phyloP scores from a whole-genome alignment of 768 basidiomycete species.

The Botryobasidium botryosum region DNA sequence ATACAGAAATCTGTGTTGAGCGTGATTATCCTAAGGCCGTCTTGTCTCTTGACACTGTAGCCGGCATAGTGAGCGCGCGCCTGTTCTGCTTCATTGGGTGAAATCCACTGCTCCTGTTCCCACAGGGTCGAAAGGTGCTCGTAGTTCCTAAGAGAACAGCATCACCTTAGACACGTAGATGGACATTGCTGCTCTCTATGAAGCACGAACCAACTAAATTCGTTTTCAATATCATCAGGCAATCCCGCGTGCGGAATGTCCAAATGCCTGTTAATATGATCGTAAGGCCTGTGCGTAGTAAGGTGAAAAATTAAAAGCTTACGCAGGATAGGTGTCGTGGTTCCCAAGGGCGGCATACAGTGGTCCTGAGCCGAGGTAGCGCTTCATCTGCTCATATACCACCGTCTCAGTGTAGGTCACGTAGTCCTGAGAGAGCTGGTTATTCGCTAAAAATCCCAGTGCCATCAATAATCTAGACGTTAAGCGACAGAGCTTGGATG shows the following conservation, averaged over 20 bases:
- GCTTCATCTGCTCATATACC: constrained; percentile 49
- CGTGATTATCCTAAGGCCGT: constrained; percentile 55
- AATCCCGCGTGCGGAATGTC: no score
- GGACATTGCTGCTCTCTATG: no score
- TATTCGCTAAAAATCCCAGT: no score
- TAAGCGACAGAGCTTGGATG: constrained; percentile 15
- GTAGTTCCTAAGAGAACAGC: no score
- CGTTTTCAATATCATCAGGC: no score
- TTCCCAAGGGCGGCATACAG: constrained; percentile 63
- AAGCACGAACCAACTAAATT: no score
- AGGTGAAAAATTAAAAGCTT: neutral
- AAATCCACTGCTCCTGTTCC: constrained; percentile 55
- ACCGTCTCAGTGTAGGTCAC: constrained; percentile 48
- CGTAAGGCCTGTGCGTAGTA: neutral
- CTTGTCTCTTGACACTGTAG: constrained; percentile 48
- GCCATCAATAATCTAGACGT: no score
- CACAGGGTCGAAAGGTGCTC: constrained; percentile 56
- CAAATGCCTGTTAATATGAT: constrained; percentile 28
- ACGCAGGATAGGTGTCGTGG: constrained; percentile 32
- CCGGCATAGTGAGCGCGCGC: constrained; percentile 56
- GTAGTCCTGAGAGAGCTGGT: constrained; percentile 28
- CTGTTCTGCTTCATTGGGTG: constrained; percentile 33
- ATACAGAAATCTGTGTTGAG: constrained; percentile 63
- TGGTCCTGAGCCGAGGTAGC: constrained; percentile 44
- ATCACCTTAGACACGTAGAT: no score